Conservation (phyloP, 345 rosid genomes). For the Populus deltoides region DNA sequence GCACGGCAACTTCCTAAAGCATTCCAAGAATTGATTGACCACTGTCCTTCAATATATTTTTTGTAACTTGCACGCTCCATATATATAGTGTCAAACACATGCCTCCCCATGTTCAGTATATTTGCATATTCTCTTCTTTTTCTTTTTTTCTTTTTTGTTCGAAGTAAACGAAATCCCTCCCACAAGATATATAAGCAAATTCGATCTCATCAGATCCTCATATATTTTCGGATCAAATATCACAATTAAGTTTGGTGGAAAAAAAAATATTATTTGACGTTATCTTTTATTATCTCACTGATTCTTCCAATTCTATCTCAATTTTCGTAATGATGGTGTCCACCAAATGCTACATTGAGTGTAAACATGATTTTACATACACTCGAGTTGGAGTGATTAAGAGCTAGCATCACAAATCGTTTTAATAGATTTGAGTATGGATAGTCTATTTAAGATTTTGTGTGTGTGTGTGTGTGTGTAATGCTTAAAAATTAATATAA, state of each 20-base stretch:
- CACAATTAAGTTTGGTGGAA: neutral
- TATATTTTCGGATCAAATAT: neutral
- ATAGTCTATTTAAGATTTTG: too few relatives aligned
- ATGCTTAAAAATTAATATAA: too few relatives aligned
- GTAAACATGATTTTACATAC: too few relatives aligned
- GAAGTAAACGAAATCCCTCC: too few relatives aligned
- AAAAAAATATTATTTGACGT: neutral
- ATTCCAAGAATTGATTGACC: slow-evolving; percentile 6
- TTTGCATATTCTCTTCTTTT: neutral
- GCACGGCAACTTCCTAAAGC: slow-evolving; percentile 34
- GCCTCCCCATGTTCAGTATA: neutral
- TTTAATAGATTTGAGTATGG: too few relatives aligned
- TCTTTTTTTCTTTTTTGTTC: too few relatives aligned
- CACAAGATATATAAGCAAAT: neutral
- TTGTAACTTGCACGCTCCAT: neutral
- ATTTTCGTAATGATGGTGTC: too few relatives aligned
- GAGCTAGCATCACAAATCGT: too few relatives aligned
- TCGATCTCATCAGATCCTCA: neutral
- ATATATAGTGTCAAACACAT: neutral
- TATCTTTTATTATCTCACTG: neutral
- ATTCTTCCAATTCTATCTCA: too few relatives aligned
- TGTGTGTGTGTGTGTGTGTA: too few relatives aligned
- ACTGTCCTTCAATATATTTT: neutral
- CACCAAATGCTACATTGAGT: too few relatives aligned
- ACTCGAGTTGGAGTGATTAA: too few relatives aligned